phyloP scores from a whole-genome alignment of 345 rosid genomes.

The Hypericum perforatum region DNA sequence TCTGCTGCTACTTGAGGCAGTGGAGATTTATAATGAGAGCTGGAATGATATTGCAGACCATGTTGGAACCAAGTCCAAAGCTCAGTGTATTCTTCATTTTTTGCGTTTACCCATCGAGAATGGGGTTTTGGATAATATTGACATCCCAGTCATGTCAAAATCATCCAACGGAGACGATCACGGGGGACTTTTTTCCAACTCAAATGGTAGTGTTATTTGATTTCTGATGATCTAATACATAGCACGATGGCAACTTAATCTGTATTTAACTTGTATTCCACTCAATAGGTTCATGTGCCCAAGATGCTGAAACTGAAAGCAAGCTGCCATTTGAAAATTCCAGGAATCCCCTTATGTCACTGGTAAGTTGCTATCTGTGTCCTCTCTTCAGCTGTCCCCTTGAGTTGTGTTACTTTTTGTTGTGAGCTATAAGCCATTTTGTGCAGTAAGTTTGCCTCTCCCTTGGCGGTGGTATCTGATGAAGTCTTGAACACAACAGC shows the following conservation, averaged over 20 bases:
- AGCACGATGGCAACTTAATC: no score
- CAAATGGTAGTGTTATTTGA: constrained; percentile 33
- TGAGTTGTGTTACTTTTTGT: no score
- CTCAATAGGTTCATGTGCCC: constrained; percentile 36
- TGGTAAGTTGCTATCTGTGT: constrained; percentile 37
- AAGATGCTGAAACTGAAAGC: constrained; percentile 48
- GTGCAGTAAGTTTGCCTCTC: no score
- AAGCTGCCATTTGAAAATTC: constrained; percentile 81
- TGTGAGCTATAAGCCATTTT: no score
- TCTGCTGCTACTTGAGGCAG: constrained; percentile 77
- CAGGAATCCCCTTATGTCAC: constrained; percentile 85
- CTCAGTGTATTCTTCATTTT: constrained; percentile 91
- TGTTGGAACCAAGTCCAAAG: constrained; percentile 92
- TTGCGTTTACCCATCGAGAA: constrained; percentile 81
- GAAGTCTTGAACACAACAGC: no score
- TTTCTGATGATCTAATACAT: not conserved
- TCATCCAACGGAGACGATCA: constrained; percentile 36
- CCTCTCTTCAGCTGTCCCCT: not conserved
- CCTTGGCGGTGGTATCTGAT: no score
- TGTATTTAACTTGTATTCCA: not conserved
- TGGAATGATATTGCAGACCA: constrained; percentile 93
- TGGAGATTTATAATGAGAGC: constrained; percentile 74
- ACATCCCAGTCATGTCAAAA: constrained; percentile 47
- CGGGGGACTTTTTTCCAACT: constrained; percentile 29
- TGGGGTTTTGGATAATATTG: constrained; percentile 74